Percentiles rank a stretch among this genome's conserved stretches.
These are phyloP conservation scores for Trichosporon ovoides DNA, from an alignment of 1,284 basidiomycete species.

Conservation along the genomic window DNA sequence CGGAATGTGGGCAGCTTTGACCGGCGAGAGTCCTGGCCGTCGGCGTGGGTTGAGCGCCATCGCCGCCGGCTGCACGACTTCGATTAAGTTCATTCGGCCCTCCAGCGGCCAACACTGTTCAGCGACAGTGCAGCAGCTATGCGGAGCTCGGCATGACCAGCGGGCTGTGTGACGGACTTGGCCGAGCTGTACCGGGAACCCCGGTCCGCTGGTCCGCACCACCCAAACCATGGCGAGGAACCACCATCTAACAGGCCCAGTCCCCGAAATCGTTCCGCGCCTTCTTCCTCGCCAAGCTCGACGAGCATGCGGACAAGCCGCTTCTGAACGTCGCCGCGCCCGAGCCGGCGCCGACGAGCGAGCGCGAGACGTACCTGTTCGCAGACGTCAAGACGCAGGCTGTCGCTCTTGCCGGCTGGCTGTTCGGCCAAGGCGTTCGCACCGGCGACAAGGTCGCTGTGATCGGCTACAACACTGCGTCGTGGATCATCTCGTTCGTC, in stretches of 20 bases:
- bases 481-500: conserved; percentile 33
- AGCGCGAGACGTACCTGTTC: conserved; percentile 27
- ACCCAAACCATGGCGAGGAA: no score
- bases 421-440: conserved; percentile 28
- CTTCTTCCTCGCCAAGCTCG: conserved; percentile 26
- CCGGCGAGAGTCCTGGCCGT: not conserved
- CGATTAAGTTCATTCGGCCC: no score
- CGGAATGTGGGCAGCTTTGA: not conserved
- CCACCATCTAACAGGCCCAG: no score
- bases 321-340: conserved; percentile 33
- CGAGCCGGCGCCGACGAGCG: conserved; percentile 1
- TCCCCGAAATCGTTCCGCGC: conserved; percentile 31
- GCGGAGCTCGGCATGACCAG: no score
- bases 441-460: conserved; percentile 33
- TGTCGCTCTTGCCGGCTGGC: conserved; percentile 30
- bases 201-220: no score
- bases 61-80: no score
- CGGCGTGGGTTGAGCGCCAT: not conserved
- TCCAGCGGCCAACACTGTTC: no score
- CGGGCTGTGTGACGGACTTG: no score
- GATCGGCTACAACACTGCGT: conserved; percentile 30
- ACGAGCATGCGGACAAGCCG: conserved; percentile 22
- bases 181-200: no score
- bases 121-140: no score
- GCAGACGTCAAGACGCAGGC: conserved; percentile 24